Evolutionary conservation across 257 asterid species (phyloP).

Genomic region (Solanum chilense): DNA sequence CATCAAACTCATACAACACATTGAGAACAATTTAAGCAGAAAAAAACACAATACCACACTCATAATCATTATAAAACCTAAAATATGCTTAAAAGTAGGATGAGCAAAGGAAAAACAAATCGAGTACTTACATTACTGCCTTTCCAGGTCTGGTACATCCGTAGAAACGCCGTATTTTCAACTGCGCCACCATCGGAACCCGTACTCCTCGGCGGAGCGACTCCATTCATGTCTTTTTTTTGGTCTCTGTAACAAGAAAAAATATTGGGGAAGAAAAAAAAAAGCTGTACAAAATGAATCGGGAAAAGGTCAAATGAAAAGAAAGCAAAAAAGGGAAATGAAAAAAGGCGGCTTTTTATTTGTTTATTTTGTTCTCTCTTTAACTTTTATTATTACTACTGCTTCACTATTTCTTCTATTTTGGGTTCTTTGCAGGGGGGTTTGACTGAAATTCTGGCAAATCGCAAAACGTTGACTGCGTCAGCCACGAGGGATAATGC

Average conservation of each 20-base stretch:
- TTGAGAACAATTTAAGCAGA: not conserved
- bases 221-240: conserved; percentile 14
- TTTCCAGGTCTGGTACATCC: conserved; percentile 27
- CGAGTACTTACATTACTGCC: conserved; percentile 24
- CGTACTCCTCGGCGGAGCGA: conserved; percentile 24
- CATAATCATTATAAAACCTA: not conserved
- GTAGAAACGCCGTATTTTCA: conserved; percentile 1
- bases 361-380: not conserved
- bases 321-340: not conserved
- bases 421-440: not conserved
- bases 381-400: not conserved
- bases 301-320: not conserved
- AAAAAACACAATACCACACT: not conserved
- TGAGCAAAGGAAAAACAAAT: not conserved
- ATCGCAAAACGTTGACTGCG: not conserved
- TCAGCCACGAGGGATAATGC: not conserved
- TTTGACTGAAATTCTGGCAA: not conserved
- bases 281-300: not conserved
- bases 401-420: not conserved
- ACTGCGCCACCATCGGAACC: conserved; percentile 9
- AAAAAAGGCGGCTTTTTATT: conserved; percentile 4
- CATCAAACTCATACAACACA: not conserved
- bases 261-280: not conserved
- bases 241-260: not conserved
- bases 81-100: not conserved